Percentiles rank a stretch among this genome's conserved stretches.
Conservation (phyloP, 73 alveolate genomes). For the Durusdinium trenchii region DNA sequence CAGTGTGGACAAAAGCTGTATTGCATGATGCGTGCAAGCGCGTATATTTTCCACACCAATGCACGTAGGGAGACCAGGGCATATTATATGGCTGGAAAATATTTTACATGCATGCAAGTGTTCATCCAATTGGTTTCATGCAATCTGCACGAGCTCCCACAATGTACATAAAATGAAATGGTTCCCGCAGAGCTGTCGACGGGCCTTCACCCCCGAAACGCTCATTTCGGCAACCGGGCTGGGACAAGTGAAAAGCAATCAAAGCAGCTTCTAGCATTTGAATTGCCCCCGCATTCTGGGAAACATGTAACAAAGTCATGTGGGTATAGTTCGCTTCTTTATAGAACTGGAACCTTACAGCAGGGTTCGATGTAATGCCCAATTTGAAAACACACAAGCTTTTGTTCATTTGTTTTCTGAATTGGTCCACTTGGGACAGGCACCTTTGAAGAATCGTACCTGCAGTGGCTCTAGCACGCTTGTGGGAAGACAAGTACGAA, state of each 20-base stretch:
- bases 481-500: neutral
- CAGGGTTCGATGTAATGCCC: neutral
- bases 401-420: neutral
- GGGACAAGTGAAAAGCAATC: neutral
- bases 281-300: neutral
- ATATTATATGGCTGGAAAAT: neutral
- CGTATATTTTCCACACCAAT: neutral
- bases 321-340: neutral
- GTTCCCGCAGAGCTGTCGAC: neutral
- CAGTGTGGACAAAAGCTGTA: neutral
- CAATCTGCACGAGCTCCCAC: constrained; percentile 55
- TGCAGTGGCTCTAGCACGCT: neutral
- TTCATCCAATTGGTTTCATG: neutral
- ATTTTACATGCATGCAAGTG: too few species aligned
- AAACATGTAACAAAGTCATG: constrained; percentile 17
- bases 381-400: neutral
- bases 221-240: constrained; percentile 23
- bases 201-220: constrained; percentile 53
- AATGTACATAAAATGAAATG: neutral
- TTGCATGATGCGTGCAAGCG: neutral
- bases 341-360: neutral
- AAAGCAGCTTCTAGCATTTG: constrained; percentile 61
- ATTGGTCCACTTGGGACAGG: neutral
- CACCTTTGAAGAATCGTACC: constrained; percentile 17
- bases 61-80: neutral